phyloP scores from a whole-genome alignment of 352 stramenopile species.

The Phytophthora sansomeana region DNA sequence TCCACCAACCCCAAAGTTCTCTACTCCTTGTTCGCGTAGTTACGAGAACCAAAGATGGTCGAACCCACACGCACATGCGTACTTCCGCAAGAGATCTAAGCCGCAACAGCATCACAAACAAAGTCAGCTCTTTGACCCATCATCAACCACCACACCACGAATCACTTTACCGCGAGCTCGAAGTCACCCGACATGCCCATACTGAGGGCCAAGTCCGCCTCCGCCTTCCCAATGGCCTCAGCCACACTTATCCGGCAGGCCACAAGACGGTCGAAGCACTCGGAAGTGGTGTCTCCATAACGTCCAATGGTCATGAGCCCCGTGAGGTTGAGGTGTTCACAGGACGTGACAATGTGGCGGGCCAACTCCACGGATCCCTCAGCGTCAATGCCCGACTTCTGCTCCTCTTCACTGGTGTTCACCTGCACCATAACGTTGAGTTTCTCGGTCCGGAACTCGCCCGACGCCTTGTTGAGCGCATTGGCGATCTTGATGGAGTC shows the following conservation, averaged over 20 bases:
- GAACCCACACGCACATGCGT: conserved; percentile 97
- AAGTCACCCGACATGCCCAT: conserved; percentile 99
- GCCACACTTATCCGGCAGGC: conserved; percentile 76
- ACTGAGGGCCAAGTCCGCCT: conserved; percentile 92
- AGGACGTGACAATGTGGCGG: conserved; percentile 91
- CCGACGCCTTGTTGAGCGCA: conserved; percentile 93
- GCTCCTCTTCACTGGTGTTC: conserved; percentile 98
- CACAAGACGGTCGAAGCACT: conserved; percentile 93
- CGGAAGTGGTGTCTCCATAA: conserved; percentile 91
- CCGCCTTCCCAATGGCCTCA: conserved; percentile 64
- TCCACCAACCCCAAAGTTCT: conserved; percentile 1
- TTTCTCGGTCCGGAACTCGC: conserved; percentile 65
- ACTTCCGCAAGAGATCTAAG: conserved; percentile 93
- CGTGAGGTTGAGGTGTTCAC: conserved; percentile 92
- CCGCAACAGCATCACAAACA: conserved; percentile 8
- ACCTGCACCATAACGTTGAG: conserved; percentile 98
- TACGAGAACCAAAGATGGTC: conserved; percentile 97
- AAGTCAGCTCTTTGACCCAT: neutral
- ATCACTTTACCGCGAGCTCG: conserved; percentile 93
- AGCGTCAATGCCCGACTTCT: conserved; percentile 94
- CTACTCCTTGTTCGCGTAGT: conserved; percentile 84
- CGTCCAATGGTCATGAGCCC: conserved; percentile 99
- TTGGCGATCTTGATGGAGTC: conserved; percentile 96
- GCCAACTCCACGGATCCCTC: conserved; percentile 82
- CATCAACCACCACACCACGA: conserved; percentile 7